phyloP scores from a whole-genome alignment of 1,139 yeast species.

The Debaryomyces nepalensis region DNA sequence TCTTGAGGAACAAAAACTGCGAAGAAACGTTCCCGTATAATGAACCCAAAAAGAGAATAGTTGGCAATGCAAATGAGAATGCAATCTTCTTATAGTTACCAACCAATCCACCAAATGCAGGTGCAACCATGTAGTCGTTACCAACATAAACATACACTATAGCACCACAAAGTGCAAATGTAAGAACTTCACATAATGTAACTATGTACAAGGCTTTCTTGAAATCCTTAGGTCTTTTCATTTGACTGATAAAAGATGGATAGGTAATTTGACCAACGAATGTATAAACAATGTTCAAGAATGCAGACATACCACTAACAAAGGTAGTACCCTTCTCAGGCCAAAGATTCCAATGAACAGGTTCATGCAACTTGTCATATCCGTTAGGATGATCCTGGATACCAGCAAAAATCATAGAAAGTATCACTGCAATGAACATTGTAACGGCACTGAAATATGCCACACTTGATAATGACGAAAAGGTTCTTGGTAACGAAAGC shows the following conservation, averaged over 20 bases:
- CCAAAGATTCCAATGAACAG: conserved; percentile 52
- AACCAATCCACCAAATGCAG: conserved; percentile 59
- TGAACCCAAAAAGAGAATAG: conserved; percentile 59
- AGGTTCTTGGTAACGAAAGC: conserved; percentile 60
- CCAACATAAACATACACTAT: conserved; percentile 64
- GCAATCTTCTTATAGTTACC: conserved; percentile 55
- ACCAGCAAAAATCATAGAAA: conserved; percentile 59
- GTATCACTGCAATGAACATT: conserved; percentile 59
- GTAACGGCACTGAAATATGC: conserved; percentile 59
- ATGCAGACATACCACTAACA: conserved; percentile 60
- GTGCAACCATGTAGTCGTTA: conserved; percentile 56
- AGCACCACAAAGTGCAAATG: conserved; percentile 58
- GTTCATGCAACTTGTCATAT: conserved; percentile 34
- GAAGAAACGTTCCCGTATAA: conserved; percentile 59
- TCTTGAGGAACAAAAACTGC: conserved; percentile 50
- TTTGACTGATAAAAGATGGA: conserved; percentile 64
- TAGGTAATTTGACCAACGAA: conserved; percentile 68
- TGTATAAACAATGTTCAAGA: conserved; percentile 62
- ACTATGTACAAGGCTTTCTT: conserved; percentile 59
- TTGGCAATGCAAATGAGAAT: conserved; percentile 65
- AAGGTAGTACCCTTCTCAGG: conserved; percentile 55
- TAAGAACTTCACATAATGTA: conserved; percentile 52
- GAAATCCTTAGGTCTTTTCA: conserved; percentile 62
- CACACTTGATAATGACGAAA: conserved; percentile 53
- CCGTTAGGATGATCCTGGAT: conserved; percentile 53